Percentiles rank a stretch among this genome's conserved stretches.
Conservation (phyloP, 805 yeast genomes). For the Barnettozyma populi region DNA sequence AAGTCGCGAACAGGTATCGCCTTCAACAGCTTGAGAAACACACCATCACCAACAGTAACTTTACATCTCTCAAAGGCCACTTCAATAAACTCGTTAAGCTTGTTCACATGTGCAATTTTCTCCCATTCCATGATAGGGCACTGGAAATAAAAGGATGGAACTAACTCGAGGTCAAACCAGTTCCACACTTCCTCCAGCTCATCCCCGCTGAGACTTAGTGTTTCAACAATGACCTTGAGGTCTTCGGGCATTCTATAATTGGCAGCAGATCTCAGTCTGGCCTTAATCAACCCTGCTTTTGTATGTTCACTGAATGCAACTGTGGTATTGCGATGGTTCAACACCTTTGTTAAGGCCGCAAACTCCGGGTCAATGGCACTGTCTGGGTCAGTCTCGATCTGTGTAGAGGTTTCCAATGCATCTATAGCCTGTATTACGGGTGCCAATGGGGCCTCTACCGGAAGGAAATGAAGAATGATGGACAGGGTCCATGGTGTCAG, state of each 20-base stretch:
- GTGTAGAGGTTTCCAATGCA: neutral
- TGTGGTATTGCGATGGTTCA: conserved; percentile 3
- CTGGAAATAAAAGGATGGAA: conserved; percentile 1
- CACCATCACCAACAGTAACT: conserved; percentile 1
- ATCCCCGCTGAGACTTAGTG: neutral
- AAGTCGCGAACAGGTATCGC: neutral
- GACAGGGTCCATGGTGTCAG: conserved; percentile 3
- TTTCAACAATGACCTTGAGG: neutral
- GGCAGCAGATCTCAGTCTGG: neutral
- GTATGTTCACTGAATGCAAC: neutral
- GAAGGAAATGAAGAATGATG: conserved; percentile 3
- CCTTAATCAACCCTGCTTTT: conserved; percentile 2
- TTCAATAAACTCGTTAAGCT: conserved; percentile 7
- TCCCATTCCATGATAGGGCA: conserved; percentile 2
- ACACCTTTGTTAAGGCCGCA: neutral
- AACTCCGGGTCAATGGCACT: neutral
- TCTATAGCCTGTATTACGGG: neutral
- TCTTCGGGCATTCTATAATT: neutral
- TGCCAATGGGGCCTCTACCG: neutral
- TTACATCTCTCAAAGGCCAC: conserved; percentile 2
- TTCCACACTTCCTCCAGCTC: neutral
- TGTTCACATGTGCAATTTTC: conserved; percentile 2
- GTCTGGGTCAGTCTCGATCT: neutral
- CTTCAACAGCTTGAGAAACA: conserved; percentile 1
- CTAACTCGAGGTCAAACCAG: conserved; percentile 5